phyloP scores from a whole-genome alignment of 2,329 filamentous ascomycete species.

The Clonostachys byssicola region DNA sequence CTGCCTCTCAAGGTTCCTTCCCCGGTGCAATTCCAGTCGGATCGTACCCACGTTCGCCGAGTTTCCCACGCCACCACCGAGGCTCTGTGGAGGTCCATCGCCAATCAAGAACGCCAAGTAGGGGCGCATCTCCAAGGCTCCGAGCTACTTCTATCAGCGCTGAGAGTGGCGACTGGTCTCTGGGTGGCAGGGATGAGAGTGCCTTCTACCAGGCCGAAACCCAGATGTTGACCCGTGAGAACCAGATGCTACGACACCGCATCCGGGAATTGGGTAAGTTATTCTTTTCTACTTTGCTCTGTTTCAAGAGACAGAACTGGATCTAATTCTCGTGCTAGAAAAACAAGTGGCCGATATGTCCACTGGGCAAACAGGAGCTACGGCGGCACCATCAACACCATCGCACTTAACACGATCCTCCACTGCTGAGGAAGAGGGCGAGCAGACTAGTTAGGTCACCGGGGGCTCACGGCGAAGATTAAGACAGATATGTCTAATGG shows the following conservation, averaged over 20 bases:
- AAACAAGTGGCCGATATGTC: too few relatives aligned
- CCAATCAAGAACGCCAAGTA: slow-evolving; percentile 55
- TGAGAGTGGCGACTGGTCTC: slow-evolving; percentile 56
- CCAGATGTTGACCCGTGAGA: slow-evolving; percentile 72
- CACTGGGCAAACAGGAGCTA: slow-evolving; percentile 5
- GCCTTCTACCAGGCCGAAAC: slow-evolving; percentile 82
- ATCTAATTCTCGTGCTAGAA: neutral
- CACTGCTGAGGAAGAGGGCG: slow-evolving; percentile 33
- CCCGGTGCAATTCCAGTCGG: slow-evolving; percentile 24
- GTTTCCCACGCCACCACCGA: slow-evolving; percentile 38
- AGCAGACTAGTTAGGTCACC: neutral
- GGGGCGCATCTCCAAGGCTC: slow-evolving; percentile 51
- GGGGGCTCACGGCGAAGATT: neutral
- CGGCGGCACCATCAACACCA: slow-evolving; percentile 40
- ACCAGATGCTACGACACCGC: slow-evolving; percentile 75
- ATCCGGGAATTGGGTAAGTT: slow-evolving; percentile 66
- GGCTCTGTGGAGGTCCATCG: slow-evolving; percentile 53
- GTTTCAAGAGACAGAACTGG: neutral
- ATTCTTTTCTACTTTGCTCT: neutral
- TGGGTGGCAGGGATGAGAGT: slow-evolving; percentile 67
- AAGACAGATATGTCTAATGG: too few relatives aligned
- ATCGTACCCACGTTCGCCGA: slow-evolving; percentile 47
- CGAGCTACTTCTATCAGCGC: slow-evolving; percentile 53
- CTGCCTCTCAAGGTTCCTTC: slow-evolving; percentile 23
- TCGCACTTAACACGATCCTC: slow-evolving; percentile 44